Conservation (phyloP, 805 yeast genomes). For the Phaffomyces thermotolerans region DNA sequence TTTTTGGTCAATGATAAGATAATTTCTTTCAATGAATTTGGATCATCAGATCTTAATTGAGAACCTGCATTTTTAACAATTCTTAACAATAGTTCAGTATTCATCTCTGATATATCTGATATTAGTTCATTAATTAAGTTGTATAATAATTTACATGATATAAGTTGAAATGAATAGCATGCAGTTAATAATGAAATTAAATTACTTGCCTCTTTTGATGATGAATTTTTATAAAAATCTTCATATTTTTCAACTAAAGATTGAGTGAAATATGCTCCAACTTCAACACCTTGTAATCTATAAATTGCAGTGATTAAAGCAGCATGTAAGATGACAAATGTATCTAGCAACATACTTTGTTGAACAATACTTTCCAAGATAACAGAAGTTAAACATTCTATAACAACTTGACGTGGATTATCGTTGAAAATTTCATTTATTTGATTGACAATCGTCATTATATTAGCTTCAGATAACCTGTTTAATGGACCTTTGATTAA, state of each 20-base stretch:
- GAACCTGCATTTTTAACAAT: constrained; percentile 72
- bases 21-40: constrained; percentile 75
- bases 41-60: constrained; percentile 86
- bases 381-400: constrained; percentile 55
- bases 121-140: constrained; percentile 58
- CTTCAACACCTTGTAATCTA: constrained; percentile 74
- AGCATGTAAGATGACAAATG: constrained; percentile 73
- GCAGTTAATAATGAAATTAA: constrained; percentile 68
- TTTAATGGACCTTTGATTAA: constrained; percentile 79
- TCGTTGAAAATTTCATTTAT: constrained; percentile 54
- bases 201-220: constrained; percentile 51
- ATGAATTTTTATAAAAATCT: constrained; percentile 30
- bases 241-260: constrained; percentile 67
- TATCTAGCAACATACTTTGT: constrained; percentile 65
- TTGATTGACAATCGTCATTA: constrained; percentile 61
- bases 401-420: constrained; percentile 76
- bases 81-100: constrained; percentile 71
- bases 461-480: constrained; percentile 82
- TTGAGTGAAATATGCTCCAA: constrained; percentile 84
- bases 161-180: constrained; percentile 68
- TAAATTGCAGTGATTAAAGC: constrained; percentile 70
- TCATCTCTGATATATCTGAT: constrained; percentile 52
- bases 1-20: constrained; percentile 45
- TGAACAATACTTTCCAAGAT: constrained; percentile 57
- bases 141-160: constrained; percentile 68